These are phyloP conservation scores for Pichia cephalocereana DNA, from an alignment of 805 yeast genomes.

Conservation along the genomic window DNA sequence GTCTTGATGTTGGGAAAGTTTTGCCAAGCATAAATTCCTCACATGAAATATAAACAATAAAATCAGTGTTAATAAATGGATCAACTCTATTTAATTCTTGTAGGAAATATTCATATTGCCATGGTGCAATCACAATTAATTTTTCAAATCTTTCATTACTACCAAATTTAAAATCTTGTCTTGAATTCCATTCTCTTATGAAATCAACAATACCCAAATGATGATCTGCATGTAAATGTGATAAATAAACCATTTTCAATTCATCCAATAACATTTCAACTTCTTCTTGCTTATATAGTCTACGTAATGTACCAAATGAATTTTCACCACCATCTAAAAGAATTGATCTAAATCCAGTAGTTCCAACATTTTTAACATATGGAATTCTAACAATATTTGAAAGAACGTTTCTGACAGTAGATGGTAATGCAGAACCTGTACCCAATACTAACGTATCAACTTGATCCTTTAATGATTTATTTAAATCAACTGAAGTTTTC, in stretches of 20 bases:
- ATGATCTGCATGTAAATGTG: constrained; percentile 97
- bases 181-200: constrained; percentile 54
- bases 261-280: constrained; percentile 41
- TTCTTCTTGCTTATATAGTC: constrained; percentile 48
- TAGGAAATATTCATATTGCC: constrained; percentile 60
- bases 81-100: constrained; percentile 46
- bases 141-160: constrained; percentile 19
- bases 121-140: constrained; percentile 62
- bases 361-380: constrained; percentile 13
- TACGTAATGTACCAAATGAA: constrained; percentile 60
- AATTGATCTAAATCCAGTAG: constrained; percentile 30
- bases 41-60: constrained; percentile 19
- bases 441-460: constrained; percentile 75
- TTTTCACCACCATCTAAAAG: constrained; percentile 95
- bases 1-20: constrained; percentile 12
- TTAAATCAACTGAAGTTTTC: constrained; percentile 3
- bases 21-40: constrained; percentile 23
- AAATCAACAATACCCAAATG: constrained; percentile 76
- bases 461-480: constrained; percentile 32
- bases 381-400: constrained; percentile 75
- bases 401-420: constrained; percentile 75
- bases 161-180: constrained; percentile 29
- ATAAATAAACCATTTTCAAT: constrained; percentile 55
- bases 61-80: constrained; percentile 10
- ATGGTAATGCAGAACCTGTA: constrained; percentile 89